Evolutionary conservation across 768 basidiomycete genomes (phyloP).

Genomic region (Agaricus sinodeliciosus): DNA sequence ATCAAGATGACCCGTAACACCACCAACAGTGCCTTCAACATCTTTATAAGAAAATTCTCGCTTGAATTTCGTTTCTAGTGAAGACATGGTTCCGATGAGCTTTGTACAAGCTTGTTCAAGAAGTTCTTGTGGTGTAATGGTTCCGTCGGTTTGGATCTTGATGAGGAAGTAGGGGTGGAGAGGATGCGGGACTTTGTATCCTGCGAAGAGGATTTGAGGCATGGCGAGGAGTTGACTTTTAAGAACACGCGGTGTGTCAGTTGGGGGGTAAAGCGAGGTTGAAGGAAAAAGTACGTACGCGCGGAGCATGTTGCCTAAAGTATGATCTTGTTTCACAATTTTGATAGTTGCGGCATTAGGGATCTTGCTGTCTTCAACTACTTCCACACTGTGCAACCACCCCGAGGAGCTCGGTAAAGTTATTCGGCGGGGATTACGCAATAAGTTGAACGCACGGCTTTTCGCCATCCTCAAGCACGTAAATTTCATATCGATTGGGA

Average conservation of each 20-base stretch:
- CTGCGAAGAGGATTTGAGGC: conserved; percentile 89
- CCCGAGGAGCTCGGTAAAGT: conserved; percentile 3
- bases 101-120: conserved; percentile 81
- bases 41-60: conserved; percentile 80
- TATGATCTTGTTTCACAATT: conserved; percentile 95
- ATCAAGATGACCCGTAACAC: conserved; percentile 22
- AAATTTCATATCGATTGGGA: conserved; percentile 88
- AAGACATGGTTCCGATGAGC: conserved; percentile 65
- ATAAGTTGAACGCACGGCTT: conserved; percentile 63
- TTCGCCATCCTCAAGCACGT: conserved; percentile 90
- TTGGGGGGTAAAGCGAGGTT: not conserved
- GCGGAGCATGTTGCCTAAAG: conserved; percentile 93
- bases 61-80: conserved; percentile 72
- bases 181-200: conserved; percentile 97
- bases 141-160: conserved; percentile 93
- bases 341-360: conserved; percentile 96
- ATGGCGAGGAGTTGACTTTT: conserved; percentile 83
- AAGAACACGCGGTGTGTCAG: not conserved
- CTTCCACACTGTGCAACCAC: conserved; percentile 62
- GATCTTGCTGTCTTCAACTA: conserved; percentile 94
- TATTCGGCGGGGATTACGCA: conserved; percentile 8
- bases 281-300: conserved; percentile 39
- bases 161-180: conserved; percentile 91
- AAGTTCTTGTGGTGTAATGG: conserved; percentile 71
- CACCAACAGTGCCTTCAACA: conserved; percentile 39